Evolutionary conservation across 805 yeast genomes (phyloP).

Genomic region (Ogataea glucozyma): DNA sequence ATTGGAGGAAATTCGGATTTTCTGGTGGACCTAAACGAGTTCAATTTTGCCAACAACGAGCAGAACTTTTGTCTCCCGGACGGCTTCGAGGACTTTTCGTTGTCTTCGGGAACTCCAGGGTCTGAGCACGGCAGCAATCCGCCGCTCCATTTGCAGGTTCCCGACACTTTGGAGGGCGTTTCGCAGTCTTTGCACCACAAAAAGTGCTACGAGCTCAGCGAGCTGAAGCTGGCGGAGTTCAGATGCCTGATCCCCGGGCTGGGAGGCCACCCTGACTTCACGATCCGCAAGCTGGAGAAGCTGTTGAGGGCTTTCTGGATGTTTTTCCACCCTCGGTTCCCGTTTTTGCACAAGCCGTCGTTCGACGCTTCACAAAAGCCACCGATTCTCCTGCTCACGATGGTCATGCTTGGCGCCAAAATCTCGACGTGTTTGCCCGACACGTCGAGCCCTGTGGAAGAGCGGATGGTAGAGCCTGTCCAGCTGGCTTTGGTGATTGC

Average conservation of each 20-base stretch:
- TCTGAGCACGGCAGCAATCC: not conserved
- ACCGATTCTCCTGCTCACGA: conserved; percentile 51
- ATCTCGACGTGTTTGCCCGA: conserved; percentile 34
- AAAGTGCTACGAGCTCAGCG: conserved; percentile 18
- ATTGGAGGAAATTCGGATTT: conserved; percentile 12
- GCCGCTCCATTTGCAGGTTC: not conserved
- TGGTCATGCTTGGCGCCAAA: conserved; percentile 57
- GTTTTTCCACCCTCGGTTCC: conserved; percentile 58
- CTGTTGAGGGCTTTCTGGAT: conserved; percentile 50
- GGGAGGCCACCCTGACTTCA: conserved; percentile 32
- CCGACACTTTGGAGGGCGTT: conserved; percentile 5
- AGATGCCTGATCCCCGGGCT: conserved; percentile 30
- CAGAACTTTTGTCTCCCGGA: conserved; percentile 34
- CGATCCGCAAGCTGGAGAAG: conserved; percentile 30
- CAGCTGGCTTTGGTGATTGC: conserved; percentile 49
- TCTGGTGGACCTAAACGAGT: conserved; percentile 27
- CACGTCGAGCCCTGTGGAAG: conserved; percentile 23
- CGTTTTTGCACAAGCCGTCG: conserved; percentile 60
- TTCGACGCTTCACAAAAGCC: conserved; percentile 50
- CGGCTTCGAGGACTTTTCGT: conserved; percentile 31
- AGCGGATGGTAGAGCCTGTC: conserved; percentile 29
- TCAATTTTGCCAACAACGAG: conserved; percentile 27
- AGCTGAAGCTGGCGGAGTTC: conserved; percentile 27
- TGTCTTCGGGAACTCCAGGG: conserved; percentile 17
- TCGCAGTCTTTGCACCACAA: conserved; percentile 3